phyloP scores from a whole-genome alignment of 164 flowering plant species.

The Dillenia turbinata region DNA sequence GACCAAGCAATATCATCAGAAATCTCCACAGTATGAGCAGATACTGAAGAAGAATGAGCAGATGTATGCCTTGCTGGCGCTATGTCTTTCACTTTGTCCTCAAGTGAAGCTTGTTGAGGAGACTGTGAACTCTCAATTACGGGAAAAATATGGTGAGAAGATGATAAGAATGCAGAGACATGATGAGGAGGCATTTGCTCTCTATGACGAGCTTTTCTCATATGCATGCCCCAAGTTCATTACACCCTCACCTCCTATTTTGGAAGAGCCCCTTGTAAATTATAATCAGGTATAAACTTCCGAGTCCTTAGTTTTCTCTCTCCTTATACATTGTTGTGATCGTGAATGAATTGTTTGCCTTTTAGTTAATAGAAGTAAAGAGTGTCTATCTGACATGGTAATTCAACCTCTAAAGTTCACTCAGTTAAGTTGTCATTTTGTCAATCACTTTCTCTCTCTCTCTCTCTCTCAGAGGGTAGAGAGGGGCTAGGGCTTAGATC shows the following conservation, averaged over 20 bases:
- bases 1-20: slow-evolving; percentile 93
- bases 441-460: too few relatives aligned
- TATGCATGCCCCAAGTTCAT: slow-evolving; percentile 99
- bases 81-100: slow-evolving; percentile 86
- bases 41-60: slow-evolving; percentile 98
- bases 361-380: too few relatives aligned
- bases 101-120: slow-evolving; percentile 91
- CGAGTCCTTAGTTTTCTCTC: not conserved
- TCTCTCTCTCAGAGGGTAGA: too few relatives aligned
- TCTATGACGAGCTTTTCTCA: slow-evolving; percentile 97
- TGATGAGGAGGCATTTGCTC: slow-evolving; percentile 90
- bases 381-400: too few relatives aligned
- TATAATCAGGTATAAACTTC: slow-evolving; percentile 77
- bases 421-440: too few relatives aligned
- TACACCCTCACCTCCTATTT: slow-evolving; percentile 86
- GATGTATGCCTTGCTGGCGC: slow-evolving; percentile 95
- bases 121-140: slow-evolving; percentile 78
- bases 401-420: too few relatives aligned
- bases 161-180: slow-evolving; percentile 91
- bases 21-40: slow-evolving; percentile 96
- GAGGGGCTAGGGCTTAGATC: too few relatives aligned
- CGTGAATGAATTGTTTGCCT: not conserved
- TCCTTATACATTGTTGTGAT: not conserved
- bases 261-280: slow-evolving; percentile 91
- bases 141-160: slow-evolving; percentile 98